Evolutionary conservation across 495 filamentous ascomycete species (phyloP), one percentile per base, ranked within the genome.

Genomic region (Podospora bellae-mahoneyi): DNA sequence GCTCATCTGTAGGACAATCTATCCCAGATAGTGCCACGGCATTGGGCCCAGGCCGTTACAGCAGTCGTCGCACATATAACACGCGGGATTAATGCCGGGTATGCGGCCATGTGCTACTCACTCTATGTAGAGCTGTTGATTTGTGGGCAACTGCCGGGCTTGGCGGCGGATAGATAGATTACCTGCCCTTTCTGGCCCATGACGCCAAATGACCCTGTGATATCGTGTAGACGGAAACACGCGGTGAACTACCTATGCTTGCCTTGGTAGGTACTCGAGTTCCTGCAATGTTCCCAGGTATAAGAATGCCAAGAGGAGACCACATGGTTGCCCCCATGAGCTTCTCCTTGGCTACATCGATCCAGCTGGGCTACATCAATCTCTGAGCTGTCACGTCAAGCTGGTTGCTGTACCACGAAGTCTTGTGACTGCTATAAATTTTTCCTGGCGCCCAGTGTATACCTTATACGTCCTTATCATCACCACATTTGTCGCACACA

Each of bases 71-170:
- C 18, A 62, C 30, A 9, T 28, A 67, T 60, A 65, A 26, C 15
- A 65, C 23, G 53, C 63, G 48, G 54, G 9, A 30, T 65, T 56
- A 65, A 56, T 65, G 39, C 39, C 44, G n/a, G 39, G 4, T 19
- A 48, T n/a, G 32, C 44, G n/a, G 39, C 15, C 9, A 48, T n/a
- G 32, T 44, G 15, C 3, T 9, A 20, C 5, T 6, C 30, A 63
- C 61, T 63, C 30, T 39, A 63, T 32, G 30, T 10, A 44, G 18
- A 20, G 34, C 27, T 10, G 28, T 63, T 63, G 61, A 48, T 63
- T 63, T 63, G 61, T 63, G 16, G 60, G 32, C 61, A 63, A n/a
- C 27, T 63, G 61, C 61, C 61, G 61, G 28, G 19, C 61, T 63
- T 63, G 61, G 61, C 61, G 30, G 61, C 61, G 30, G n/a, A 16